Evolutionary conservation across 78 protist genomes (phyloP).

Genomic region (Dictyostelium citrinum): DNA sequence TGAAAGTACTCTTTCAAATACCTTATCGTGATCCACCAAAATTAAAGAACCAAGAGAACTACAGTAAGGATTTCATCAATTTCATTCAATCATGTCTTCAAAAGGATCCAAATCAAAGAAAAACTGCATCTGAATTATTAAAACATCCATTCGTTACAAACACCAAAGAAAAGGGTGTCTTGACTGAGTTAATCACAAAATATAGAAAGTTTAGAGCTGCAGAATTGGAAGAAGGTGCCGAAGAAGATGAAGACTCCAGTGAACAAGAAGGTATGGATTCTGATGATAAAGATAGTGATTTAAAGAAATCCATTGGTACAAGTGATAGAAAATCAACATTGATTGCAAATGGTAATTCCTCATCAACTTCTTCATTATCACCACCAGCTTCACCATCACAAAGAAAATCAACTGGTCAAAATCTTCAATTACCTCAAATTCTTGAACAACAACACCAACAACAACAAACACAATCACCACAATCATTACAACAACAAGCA

Average conservation of each 20-base stretch:
- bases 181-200: conserved; percentile 39
- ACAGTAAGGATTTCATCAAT: conserved; percentile 61
- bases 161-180: conserved; percentile 28
- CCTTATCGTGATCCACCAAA: conserved; percentile 82
- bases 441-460: not conserved
- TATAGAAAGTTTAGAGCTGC: conserved; percentile 62
- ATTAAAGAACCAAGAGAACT: conserved; percentile 60
- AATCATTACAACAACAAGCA: not conserved
- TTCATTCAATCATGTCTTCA: conserved; percentile 56
- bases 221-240: conserved; percentile 48
- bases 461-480: not conserved
- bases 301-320: not conserved
- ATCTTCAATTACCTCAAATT: conserved; percentile 26
- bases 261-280: not conserved
- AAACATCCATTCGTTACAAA: conserved; percentile 74
- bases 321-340: not conserved
- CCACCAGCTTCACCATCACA: conserved; percentile 7
- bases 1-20: conserved; percentile 78
- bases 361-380: not conserved
- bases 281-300: conserved; percentile 23
- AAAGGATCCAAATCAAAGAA: conserved; percentile 81
- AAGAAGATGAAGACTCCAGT: not conserved
- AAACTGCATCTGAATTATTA: conserved; percentile 69
- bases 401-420: conserved; percentile 20
- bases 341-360: not conserved